Percentiles rank a stretch among this genome's conserved stretches.
Conservation (phyloP, 352 stramenopile species). For the Albugo laibachii region DNA sequence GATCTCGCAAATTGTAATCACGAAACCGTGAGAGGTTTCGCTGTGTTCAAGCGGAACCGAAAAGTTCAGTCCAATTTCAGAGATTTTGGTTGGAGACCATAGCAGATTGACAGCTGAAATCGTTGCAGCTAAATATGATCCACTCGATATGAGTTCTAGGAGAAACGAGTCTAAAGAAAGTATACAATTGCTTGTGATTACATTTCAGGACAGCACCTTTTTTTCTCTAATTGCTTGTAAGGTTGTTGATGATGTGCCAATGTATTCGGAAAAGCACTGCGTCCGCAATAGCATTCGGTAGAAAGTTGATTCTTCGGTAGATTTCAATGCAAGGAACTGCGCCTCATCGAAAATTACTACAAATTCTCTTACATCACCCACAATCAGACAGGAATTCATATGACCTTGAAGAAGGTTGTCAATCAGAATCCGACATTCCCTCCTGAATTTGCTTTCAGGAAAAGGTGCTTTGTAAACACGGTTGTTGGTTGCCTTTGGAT, state of each 20-base stretch:
- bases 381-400: conserved; percentile 52
- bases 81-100: too few relatives aligned
- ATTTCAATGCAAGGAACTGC: conserved; percentile 47
- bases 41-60: too few relatives aligned
- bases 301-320: conserved; percentile 29
- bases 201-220: too few relatives aligned
- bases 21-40: too few relatives aligned
- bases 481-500: conserved; percentile 1
- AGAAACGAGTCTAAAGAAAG: too few relatives aligned
- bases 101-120: too few relatives aligned
- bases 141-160: too few relatives aligned
- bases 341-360: conserved; percentile 78
- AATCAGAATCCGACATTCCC: conserved; percentile 50
- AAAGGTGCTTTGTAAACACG: not conserved
- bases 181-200: too few relatives aligned
- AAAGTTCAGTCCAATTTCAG: too few relatives aligned
- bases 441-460: conserved; percentile 24
- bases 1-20: too few relatives aligned
- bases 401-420: conserved; percentile 35
- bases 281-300: conserved; percentile 47
- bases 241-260: conserved; percentile 53
- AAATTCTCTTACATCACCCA: conserved; percentile 70
- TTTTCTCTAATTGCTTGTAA: not conserved
- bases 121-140: too few relatives aligned
- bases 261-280: conserved; percentile 72